Percentiles rank a stretch among this genome's conserved stretches.
Conservation (phyloP, 352 stramenopile species). For the Phytophthora uliginosa region DNA sequence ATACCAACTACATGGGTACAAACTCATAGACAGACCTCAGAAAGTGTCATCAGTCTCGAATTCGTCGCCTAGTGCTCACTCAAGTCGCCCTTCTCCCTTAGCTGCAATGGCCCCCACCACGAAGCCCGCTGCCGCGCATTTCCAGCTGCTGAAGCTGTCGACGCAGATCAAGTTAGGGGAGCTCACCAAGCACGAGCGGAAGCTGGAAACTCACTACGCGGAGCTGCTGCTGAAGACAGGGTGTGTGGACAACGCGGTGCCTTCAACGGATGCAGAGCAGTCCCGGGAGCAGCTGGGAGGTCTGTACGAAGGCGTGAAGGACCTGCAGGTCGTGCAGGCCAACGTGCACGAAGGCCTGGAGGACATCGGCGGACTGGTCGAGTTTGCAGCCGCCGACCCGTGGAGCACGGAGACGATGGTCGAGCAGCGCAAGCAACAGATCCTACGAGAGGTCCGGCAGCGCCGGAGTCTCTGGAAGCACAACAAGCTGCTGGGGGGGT, state of each 20-base stretch:
- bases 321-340: slow-evolving; percentile 56
- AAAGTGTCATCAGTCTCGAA: slow-evolving; percentile 6
- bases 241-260: not conserved
- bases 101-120: slow-evolving; percentile 13
- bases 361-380: slow-evolving; percentile 45
- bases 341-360: slow-evolving; percentile 46
- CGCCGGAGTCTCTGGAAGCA: slow-evolving; percentile 61
- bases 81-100: not conserved
- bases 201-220: slow-evolving; percentile 52
- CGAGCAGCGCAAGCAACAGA: slow-evolving; percentile 34
- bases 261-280: slow-evolving; percentile 8
- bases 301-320: slow-evolving; percentile 54
- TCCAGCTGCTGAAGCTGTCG: slow-evolving; percentile 54
- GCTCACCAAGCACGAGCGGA: slow-evolving; percentile 53
- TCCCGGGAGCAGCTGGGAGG: slow-evolving; percentile 33
- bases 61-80: not conserved
- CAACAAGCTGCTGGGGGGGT: slow-evolving; percentile 59
- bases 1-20: not conserved
- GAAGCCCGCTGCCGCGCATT: slow-evolving; percentile 36
- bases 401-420: slow-evolving; percentile 39
- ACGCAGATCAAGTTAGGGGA: slow-evolving; percentile 64
- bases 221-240: slow-evolving; percentile 33
- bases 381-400: slow-evolving; percentile 42
- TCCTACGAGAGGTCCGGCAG: slow-evolving; percentile 46
- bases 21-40: not conserved